phyloP scores from a whole-genome alignment of 768 basidiomycete genomes.

The Tulasnella sp. region DNA sequence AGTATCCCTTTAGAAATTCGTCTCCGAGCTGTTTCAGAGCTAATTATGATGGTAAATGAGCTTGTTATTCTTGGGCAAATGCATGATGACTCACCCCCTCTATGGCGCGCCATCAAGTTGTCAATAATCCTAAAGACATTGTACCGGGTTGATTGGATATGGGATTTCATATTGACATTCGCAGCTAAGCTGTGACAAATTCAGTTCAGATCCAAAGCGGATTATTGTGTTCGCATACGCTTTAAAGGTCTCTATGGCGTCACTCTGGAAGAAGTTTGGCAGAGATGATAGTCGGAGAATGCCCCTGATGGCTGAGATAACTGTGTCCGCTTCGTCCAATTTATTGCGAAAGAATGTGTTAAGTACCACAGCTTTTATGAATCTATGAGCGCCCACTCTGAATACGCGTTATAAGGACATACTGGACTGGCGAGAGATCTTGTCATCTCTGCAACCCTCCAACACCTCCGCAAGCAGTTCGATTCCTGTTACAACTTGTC shows the following conservation, averaged over 20 bases:
- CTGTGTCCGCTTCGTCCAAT: constrained; percentile 71
- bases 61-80: background rate
- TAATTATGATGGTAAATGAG: constrained; percentile 20
- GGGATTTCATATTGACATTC: constrained; percentile 66
- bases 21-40: constrained; percentile 61
- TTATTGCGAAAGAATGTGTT: constrained; percentile 74
- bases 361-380: constrained; percentile 57
- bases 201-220: background rate
- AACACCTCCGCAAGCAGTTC: constrained; percentile 68
- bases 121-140: constrained; percentile 73
- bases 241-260: constrained; percentile 45
- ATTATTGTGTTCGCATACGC: constrained; percentile 37
- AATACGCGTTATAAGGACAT: constrained; percentile 20
- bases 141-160: constrained; percentile 73
- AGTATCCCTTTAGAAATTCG: constrained; percentile 63
- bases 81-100: constrained; percentile 39
- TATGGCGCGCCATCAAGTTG: constrained; percentile 53
- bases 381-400: constrained; percentile 7
- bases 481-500: constrained; percentile 45
- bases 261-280: constrained; percentile 48
- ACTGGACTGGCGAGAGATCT: constrained; percentile 76
- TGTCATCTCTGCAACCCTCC: constrained; percentile 41
- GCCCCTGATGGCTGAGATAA: constrained; percentile 70
- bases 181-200: constrained; percentile 44
- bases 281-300: constrained; percentile 51